Evolutionary conservation across 805 yeast species (phyloP).

Genomic region (Vanderwaltozyma yarrowii): DNA sequence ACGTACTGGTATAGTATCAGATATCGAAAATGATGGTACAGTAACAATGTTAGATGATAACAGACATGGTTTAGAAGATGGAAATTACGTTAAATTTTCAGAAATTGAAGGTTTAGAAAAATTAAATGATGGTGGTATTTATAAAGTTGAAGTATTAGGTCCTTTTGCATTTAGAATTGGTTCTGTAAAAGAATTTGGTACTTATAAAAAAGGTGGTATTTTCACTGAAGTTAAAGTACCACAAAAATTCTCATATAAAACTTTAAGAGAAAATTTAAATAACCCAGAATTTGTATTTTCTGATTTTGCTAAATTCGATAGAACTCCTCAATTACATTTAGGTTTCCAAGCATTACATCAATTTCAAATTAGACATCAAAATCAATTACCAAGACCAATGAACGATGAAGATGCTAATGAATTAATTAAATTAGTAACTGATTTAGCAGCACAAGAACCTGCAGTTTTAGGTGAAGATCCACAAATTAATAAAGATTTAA

Average conservation of each 20-base stretch:
- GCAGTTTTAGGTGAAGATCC: slow-evolving; percentile 44
- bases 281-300: slow-evolving; percentile 71
- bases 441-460: slow-evolving; percentile 44
- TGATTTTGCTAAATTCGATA: slow-evolving; percentile 90
- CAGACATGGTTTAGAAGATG: slow-evolving; percentile 91
- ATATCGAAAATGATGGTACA: slow-evolving; percentile 76
- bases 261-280: slow-evolving; percentile 53
- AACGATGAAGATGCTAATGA: slow-evolving; percentile 66
- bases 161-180: slow-evolving; percentile 86
- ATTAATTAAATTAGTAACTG: slow-evolving; percentile 46
- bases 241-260: slow-evolving; percentile 45
- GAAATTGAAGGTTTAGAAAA: slow-evolving; percentile 75
- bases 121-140: slow-evolving; percentile 64
- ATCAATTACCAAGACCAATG: slow-evolving; percentile 66
- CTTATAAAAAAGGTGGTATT: slow-evolving; percentile 73
- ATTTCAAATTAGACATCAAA: slow-evolving; percentile 53
- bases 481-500: slow-evolving; percentile 49
- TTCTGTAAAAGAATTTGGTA: slow-evolving; percentile 44
- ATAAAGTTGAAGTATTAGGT: slow-evolving; percentile 75
- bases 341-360: slow-evolving; percentile 85
- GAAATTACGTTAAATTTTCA: slow-evolving; percentile 74
- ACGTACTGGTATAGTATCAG: slow-evolving; percentile 73
- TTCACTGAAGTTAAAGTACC: slow-evolving; percentile 93
- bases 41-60: slow-evolving; percentile 90
- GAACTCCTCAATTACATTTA: slow-evolving; percentile 81